Percentiles rank a stretch among this genome's conserved stretches.
Conservation (phyloP, 202 grass and related monocot genomes). For the Eragrostis tef region DNA sequence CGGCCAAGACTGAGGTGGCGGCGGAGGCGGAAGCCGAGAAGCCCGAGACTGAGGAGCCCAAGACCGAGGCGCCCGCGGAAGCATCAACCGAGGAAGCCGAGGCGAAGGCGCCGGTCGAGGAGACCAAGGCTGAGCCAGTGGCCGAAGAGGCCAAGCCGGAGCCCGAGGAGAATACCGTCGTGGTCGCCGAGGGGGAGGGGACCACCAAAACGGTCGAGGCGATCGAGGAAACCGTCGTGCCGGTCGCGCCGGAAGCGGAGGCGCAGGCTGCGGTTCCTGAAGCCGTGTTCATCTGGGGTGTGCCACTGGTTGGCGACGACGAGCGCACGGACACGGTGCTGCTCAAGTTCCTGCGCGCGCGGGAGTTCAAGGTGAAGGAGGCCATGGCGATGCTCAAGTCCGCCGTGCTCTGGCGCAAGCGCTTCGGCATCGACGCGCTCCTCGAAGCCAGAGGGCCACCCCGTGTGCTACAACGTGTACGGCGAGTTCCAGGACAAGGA, state of each 20-base stretch:
- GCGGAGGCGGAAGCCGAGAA: conserved; percentile 40
- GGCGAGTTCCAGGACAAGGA: conserved; percentile 99
- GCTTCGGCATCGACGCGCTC: conserved; percentile 84
- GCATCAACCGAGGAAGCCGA: conserved; percentile 41
- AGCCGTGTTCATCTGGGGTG: conserved; percentile 84
- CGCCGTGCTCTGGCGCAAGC: conserved; percentile 91
- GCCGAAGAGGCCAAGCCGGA: conserved; percentile 48
- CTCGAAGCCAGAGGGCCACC: conserved; percentile 80
- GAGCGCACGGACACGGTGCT: conserved; percentile 91
- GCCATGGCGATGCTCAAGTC: conserved; percentile 87
- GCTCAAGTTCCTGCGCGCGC: conserved; percentile 96
- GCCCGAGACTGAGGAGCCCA: conserved; percentile 41
- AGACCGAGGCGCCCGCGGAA: conserved; percentile 43
- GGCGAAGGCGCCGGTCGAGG: conserved; percentile 23
- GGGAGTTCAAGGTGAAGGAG: conserved; percentile 97
- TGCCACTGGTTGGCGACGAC: conserved; percentile 85
- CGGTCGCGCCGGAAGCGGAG: conserved; percentile 38
- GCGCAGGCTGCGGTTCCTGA: conserved; percentile 31
- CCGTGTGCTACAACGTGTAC: conserved; percentile 98
- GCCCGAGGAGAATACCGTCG: conserved; percentile 59
- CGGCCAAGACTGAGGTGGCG: conserved; percentile 4
- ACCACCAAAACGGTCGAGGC: conserved; percentile 66
- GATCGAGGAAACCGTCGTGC: conserved; percentile 65
- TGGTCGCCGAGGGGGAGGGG: conserved; percentile 56
- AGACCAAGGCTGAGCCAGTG: not conserved